These are phyloP conservation scores for Ceratobasidium sp. DNA, from an alignment of 1,284 basidiomycete species.

Conservation along the genomic window DNA sequence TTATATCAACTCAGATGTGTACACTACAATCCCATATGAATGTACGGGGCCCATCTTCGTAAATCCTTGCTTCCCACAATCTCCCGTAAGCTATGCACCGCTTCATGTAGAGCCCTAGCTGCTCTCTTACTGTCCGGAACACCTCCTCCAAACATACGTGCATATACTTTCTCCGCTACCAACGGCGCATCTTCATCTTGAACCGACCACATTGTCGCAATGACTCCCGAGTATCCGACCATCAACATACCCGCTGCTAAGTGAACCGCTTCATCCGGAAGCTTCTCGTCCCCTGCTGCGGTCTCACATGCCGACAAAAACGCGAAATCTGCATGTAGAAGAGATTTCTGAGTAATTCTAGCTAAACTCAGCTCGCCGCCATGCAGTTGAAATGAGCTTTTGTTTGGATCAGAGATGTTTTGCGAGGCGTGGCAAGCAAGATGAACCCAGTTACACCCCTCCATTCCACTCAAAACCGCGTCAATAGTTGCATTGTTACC, in stretches of 20 bases:
- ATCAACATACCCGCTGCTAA: conserved; percentile 29
- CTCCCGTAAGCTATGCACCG: neutral
- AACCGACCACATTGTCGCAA: conserved; percentile 38
- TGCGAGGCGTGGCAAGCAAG: conserved; percentile 32
- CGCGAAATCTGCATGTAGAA: conserved; percentile 1
- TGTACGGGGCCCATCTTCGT: neutral
- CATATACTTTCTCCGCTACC: conserved; percentile 24
- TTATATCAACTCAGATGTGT: too few species aligned
- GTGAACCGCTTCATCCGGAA: conserved; percentile 22
- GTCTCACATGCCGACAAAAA: conserved; percentile 38
- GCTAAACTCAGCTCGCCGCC: neutral
- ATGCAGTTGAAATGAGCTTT: conserved; percentile 21
- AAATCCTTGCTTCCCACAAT: neutral
- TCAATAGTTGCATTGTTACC: neutral
- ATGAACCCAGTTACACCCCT: conserved; percentile 23
- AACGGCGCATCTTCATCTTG: conserved; percentile 32
- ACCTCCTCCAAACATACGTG: conserved; percentile 1
- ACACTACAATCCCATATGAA: conserved; percentile 10
- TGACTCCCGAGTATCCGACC: conserved; percentile 3
- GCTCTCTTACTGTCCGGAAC: neutral
- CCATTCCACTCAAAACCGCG: neutral
- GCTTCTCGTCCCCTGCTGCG: neutral
- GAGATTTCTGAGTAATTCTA: neutral
- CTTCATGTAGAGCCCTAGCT: conserved; percentile 3
- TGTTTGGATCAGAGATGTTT: neutral